A percentile compares a stretch with the other conserved stretches of the same genome.
Evolutionary conservation across 2,329 filamentous ascomycete genomes (phyloP).

Genomic region (Paramyrothecium sp.): DNA sequence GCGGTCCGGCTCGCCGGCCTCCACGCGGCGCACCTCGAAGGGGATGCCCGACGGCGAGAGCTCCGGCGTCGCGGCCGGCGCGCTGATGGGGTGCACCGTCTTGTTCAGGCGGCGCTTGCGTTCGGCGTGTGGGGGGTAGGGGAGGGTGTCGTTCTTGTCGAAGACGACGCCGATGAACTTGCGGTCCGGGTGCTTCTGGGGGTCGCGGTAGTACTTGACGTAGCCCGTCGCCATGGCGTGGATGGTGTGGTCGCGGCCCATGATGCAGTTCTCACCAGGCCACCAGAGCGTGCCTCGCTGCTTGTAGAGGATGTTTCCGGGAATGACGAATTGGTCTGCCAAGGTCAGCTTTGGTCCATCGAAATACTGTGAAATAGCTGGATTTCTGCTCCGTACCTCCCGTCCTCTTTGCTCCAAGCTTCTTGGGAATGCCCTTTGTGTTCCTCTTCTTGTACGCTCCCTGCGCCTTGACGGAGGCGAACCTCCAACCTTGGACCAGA

Average conservation of each 20-base stretch:
- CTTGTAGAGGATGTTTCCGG: conserved; percentile 97
- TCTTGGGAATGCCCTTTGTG: conserved; percentile 67
- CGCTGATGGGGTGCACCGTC: conserved; percentile 50
- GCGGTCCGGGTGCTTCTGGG: conserved; percentile 74
- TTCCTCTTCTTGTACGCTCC: conserved; percentile 65
- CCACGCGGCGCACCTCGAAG: conserved; percentile 40
- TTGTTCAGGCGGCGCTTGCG: conserved; percentile 76
- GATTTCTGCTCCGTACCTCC: conserved; percentile 60
- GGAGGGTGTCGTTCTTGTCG: conserved; percentile 76
- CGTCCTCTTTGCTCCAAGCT: conserved; percentile 90
- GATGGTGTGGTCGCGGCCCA: conserved; percentile 96
- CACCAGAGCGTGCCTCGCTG: conserved; percentile 94
- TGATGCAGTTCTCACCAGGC: conserved; percentile 90
- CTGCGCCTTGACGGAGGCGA: conserved; percentile 62
- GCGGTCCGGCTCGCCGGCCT: conserved; percentile 41
- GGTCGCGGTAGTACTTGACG: conserved; percentile 96
- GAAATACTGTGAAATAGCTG: background rate
- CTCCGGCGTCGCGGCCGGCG: conserved; percentile 31
- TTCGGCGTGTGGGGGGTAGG: conserved; percentile 71
- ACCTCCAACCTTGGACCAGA: conserved; percentile 48
- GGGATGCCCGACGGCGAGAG: conserved; percentile 51
- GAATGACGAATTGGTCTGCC: conserved; percentile 85
- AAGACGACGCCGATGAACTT: conserved; percentile 96
- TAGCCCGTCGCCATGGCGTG: conserved; percentile 83
- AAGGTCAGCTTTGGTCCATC: conserved; percentile 10